These are phyloP conservation scores for Oenanthe javanica DNA, from an alignment of 140 eudicot species.

Conservation along the genomic window DNA sequence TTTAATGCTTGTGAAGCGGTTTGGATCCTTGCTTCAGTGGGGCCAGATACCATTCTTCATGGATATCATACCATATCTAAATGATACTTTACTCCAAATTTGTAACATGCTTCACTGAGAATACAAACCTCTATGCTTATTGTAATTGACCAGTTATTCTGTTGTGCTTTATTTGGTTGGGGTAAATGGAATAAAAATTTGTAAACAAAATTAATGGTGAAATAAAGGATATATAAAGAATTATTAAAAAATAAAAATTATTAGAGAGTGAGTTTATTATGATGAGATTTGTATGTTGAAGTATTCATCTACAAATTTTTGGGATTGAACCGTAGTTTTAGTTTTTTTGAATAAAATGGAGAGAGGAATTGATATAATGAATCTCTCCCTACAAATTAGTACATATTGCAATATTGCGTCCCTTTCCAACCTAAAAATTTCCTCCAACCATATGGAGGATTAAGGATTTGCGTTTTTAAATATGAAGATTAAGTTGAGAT, in stretches of 20 bases:
- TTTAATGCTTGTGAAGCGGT: neutral
- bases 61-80: neutral
- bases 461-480: neutral
- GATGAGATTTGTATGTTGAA: neutral
- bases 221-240: neutral
- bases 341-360: neutral
- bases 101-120: neutral
- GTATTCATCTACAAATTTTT: neutral
- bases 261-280: neutral
- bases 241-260: too few species aligned
- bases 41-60: neutral
- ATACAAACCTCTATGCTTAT: neutral
- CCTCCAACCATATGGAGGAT: neutral
- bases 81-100: neutral
- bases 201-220: neutral
- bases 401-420: neutral
- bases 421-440: neutral
- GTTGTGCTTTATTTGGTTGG: neutral
- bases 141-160: neutral
- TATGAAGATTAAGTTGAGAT: neutral
- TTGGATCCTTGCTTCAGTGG: neutral
- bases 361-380: neutral
- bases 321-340: neutral
- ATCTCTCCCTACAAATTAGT: neutral
- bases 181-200: neutral